Percentiles rank a stretch among this genome's conserved stretches.
Conservation (phyloP, 441 rosid genomes). For the Bocquillonia castaneifolia region DNA sequence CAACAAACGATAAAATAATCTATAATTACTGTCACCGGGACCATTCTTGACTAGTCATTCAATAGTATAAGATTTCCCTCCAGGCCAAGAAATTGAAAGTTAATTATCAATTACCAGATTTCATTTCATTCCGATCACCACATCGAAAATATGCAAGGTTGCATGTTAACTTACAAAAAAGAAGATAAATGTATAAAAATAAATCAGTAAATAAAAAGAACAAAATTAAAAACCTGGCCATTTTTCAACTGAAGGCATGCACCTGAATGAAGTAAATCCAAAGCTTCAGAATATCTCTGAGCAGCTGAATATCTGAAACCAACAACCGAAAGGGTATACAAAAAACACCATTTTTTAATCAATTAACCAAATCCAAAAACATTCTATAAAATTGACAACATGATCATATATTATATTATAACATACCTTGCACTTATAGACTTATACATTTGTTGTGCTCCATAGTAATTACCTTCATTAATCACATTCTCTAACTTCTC, state of each 20-base stretch:
- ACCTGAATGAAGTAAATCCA: conserved; percentile 75
- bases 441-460: conserved; percentile 97
- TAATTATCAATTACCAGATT: too few species aligned
- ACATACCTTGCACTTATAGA: conserved; percentile 71
- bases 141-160: neutral
- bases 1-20: neutral
- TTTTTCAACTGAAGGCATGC: conserved; percentile 72
- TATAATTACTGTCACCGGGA: neutral
- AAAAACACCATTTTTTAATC: too few species aligned
- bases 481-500: conserved; percentile 73
- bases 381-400: too few species aligned
- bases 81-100: neutral
- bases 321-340: too few species aligned
- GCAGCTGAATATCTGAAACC: conserved; percentile 60
- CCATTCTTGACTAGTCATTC: neutral
- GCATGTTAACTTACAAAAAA: neutral
- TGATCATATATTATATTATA: too few species aligned
- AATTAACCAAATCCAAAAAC: neutral
- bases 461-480: conserved; percentile 75
- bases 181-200: neutral
- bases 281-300: conserved; percentile 78
- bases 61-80: neutral
- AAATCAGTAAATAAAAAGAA: neutral
- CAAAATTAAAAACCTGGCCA: conserved; percentile 53
- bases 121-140: neutral